These are phyloP conservation scores for Yarrowia sp. DNA, from an alignment of 805 yeast genomes.

Conservation along the genomic window DNA sequence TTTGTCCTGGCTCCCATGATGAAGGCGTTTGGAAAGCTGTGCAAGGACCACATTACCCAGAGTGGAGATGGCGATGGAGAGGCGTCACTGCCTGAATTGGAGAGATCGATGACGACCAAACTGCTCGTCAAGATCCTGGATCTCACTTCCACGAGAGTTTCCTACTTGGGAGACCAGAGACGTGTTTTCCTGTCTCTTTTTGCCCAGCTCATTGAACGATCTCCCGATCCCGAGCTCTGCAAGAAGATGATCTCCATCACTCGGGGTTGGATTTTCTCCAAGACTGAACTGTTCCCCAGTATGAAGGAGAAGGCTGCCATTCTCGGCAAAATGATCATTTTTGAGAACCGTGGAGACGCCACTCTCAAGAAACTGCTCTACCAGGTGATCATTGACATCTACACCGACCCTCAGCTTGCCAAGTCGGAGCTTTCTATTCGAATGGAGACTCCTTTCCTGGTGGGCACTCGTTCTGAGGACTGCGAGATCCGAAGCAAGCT, in stretches of 20 bases:
- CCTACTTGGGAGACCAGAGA: conserved; percentile 91
- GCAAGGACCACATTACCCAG: conserved; percentile 75
- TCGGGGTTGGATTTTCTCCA: conserved; percentile 87
- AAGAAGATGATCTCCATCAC: conserved; percentile 78
- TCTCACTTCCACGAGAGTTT: conserved; percentile 79
- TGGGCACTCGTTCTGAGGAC: conserved; percentile 87
- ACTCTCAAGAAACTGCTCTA: conserved; percentile 79
- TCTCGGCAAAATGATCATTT: conserved; percentile 89
- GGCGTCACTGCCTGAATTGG: conserved; percentile 60
- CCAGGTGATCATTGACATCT: conserved; percentile 84
- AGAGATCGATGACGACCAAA: conserved; percentile 79
- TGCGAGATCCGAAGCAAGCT: conserved; percentile 74
- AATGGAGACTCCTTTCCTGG: conserved; percentile 94
- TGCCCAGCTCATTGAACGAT: conserved; percentile 89
- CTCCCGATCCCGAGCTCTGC: conserved; percentile 76
- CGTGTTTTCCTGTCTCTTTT: conserved; percentile 83
- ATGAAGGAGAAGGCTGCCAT: conserved; percentile 96
- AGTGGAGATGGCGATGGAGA: conserved; percentile 41
- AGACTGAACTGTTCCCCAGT: conserved; percentile 86
- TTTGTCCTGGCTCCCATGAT: conserved; percentile 76
- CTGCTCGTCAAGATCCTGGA: conserved; percentile 77
- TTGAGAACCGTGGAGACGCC: conserved; percentile 86
- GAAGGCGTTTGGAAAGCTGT: conserved; percentile 86
- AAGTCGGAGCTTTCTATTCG: conserved; percentile 90
- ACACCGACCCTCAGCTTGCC: conserved; percentile 76